Evolutionary conservation across 1,139 yeast species (phyloP), one percentile per base, ranked within the genome.

Genomic region (Arxiozyma telluris): DNA sequence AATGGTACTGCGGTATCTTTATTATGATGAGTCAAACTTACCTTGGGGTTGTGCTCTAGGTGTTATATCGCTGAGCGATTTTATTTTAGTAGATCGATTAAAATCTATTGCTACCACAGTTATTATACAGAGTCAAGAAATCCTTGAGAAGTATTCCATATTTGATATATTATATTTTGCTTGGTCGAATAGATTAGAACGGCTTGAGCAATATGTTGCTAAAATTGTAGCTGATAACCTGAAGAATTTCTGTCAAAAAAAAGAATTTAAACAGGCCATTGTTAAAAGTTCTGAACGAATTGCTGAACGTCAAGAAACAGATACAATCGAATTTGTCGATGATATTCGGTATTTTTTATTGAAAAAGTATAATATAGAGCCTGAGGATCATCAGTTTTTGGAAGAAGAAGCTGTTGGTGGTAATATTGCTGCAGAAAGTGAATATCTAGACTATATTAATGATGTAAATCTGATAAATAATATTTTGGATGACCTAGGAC

Each of bases 271-370:
- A 44, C 66, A 67, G 1, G 68, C 77, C 15, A 74, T 80, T 8
- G 17, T 64, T 23, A 77, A 63, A 65, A 79, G 86, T 63, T 86
- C 94, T 0, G 63, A 66, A 15, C 72, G 89, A 61, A 84, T 87
- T 54, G 65, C 75, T 23, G 71, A 70, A 20, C 76, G 94, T 65
- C 83, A 87, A 61, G 87, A 81, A 55, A 83, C 87, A 0, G 95
- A 87, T 69, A 84, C 94, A 1, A 84, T 87, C 65, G 95, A 87
- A 63, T 71, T 87, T 59, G 73, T 87, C 44, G 95, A 87, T 69
- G 95, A 87, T 69, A 82, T 87, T 12, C 73, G 91, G 57, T 87
- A 77, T 66, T 84, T 82, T 59, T 67, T 87, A 6, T 54, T 67
- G 11, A 58, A 73, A 60, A 64, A 69, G 50, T 57, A 68, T 57